phyloP scores from a whole-genome alignment of 1,139 yeast genomes.

The Taphrina pruni region DNA sequence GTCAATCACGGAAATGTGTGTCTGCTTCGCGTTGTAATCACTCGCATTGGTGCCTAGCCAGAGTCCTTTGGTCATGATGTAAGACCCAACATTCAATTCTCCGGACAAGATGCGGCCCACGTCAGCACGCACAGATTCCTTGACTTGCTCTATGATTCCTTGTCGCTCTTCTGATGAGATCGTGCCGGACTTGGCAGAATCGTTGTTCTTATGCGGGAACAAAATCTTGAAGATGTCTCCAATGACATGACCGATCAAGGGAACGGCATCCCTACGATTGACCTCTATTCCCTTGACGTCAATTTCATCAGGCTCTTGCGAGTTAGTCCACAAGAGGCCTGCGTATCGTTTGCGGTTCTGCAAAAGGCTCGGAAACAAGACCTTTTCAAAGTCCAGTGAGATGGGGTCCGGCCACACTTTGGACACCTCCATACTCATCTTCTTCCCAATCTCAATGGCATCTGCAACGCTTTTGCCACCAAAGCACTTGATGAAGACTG shows the following conservation, averaged over 20 bases:
- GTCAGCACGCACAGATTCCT: slow-evolving; percentile 25
- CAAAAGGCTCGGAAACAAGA: slow-evolving; percentile 34
- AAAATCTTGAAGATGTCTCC: slow-evolving; percentile 33
- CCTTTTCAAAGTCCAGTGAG: slow-evolving; percentile 38
- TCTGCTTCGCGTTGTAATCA: slow-evolving; percentile 32
- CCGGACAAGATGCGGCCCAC: slow-evolving; percentile 21
- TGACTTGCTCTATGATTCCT: slow-evolving; percentile 23
- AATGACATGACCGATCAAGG: slow-evolving; percentile 30
- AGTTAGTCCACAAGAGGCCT: slow-evolving; percentile 34
- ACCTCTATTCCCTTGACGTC: slow-evolving; percentile 40
- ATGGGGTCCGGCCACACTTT: slow-evolving; percentile 37
- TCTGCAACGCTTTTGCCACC: slow-evolving; percentile 29
- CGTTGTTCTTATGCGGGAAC: slow-evolving; percentile 32
- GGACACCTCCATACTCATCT: slow-evolving; percentile 27
- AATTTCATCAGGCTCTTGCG: slow-evolving; percentile 26
- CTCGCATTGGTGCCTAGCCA: slow-evolving; percentile 40
- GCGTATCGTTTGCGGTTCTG: slow-evolving; percentile 39
- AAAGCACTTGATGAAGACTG: slow-evolving; percentile 23
- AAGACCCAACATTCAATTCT: slow-evolving; percentile 25
- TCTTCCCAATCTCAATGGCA: slow-evolving; percentile 36
- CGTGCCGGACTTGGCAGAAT: background rate
- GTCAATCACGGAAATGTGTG: slow-evolving; percentile 39
- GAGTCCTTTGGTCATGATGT: slow-evolving; percentile 41
- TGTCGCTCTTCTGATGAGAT: slow-evolving; percentile 16
- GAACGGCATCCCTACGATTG: slow-evolving; percentile 40